Base-by-base conservation (phyloP, 2,329 filamentous ascomycete genomes). In the Coniella vitis region DNA sequence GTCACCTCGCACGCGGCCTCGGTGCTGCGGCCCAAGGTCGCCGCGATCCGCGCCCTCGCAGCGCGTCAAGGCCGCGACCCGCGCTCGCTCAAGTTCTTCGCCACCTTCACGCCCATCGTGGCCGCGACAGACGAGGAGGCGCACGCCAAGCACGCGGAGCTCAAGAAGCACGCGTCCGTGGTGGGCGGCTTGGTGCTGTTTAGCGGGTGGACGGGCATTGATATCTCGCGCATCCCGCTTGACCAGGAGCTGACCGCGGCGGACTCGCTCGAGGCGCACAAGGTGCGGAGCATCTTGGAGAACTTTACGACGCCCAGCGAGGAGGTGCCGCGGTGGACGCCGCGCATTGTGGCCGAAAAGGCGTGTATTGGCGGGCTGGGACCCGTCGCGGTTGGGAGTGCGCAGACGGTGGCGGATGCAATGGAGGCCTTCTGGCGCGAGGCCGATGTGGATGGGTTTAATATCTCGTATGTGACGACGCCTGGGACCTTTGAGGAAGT, bases 131-230 rank as follows among this genome's bases (percentile, higher is more conserved):
- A 72, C 36, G 67, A 69, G 50, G 74, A 75, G 52, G 74, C 74
- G 0, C 58, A 60, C 38, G 62, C 57, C 1, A 78, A 77, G 55
- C 65, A 71, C 17, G 63, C 64, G 29, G 70, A 73, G 54, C 53
- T 70, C 19, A 66, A 69, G 56, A 68, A 68, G 48, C 70, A 78
- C 55, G 74, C 70, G 3, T 72, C 68, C 1, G 67, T 69, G 0
- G 62, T 74, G 17, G 73, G 72, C 3, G 74, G 72, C 0, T 57
- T 78, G 10, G 74, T 75, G 1, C 61, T 76, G 1, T 74, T 75
- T 55, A 69, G 65, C 36, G 73, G 73, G 0, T 76, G 73, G 72
- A 75, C 73, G 4, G 75, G 75, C 0, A 75, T 79, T 40, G 75
- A 79, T 55, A 68, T 79, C 48, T 74, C 69, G 3, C 68, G 68